Evolutionary conservation across 345 rosid genomes (phyloP), one percentile per base, ranked within the genome.

Genomic region (Salix koriyanagi): DNA sequence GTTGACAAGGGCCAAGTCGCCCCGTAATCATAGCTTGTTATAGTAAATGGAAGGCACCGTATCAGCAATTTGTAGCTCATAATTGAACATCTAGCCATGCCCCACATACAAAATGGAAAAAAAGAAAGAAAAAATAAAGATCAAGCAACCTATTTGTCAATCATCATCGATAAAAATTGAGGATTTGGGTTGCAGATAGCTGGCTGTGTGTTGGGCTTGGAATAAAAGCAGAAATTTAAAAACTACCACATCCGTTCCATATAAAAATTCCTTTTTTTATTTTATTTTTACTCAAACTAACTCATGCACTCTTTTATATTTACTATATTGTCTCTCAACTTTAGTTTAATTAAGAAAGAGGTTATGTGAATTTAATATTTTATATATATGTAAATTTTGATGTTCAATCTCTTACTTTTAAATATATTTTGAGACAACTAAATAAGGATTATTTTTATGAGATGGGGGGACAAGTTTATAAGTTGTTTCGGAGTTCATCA

Each of bases 121-220:
- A 34, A n/a, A 30, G 16, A 46, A 21, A 23, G 2, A 9, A 9
- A 10, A 46, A 16, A 28, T 0, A 32, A 10, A 66, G 13, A 32
- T 44, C 18, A 11, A 65, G 30, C 34, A 32, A 52, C 58, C 3
- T 44, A 2, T 18, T 28, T 48, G 50, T 48, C 41, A 19, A 34
- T 36, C 69, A 15, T 19, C 37, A 23, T 72, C 37, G n/a, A 50
- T 16, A 69, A 36, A 0, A 50, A 16, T 50, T 50, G 61, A 50
- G 54, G 30, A 58, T 15, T 61, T 42, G 69, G 36, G 69, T 42
- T 42, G 48, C 19, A 23, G 15, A 28, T 30, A 32, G 61, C 66
- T 64, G 76, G 54, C 69, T 44, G 66, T 62, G 41, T 48, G 70
- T 74, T 64, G 70, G 76, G 76, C 76, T 64, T 41, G 70, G 10